Percentiles rank a stretch among this genome's conserved stretches.
Evolutionary conservation across 192 early-diverging fungal species (phyloP).

Genomic region (Neocallimastix lanati): DNA sequence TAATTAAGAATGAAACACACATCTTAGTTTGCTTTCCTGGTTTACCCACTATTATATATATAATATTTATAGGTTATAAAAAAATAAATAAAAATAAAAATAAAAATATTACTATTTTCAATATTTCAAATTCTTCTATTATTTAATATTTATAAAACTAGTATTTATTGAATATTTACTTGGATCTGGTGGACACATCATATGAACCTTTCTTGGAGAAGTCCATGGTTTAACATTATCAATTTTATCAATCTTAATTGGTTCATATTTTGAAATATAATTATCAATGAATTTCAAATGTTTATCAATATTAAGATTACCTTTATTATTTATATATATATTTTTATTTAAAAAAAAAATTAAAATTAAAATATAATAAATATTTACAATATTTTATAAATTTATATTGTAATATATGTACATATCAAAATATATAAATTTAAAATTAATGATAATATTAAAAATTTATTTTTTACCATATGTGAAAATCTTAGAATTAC

Average conservation of each 20-base stretch:
- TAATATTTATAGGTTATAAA: no score
- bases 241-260: slow-evolving; percentile 29
- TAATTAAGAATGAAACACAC: slow-evolving; percentile 50
- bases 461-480: no score
- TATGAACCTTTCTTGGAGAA: slow-evolving; percentile 19
- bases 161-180: slow-evolving; percentile 24
- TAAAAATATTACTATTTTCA: no score
- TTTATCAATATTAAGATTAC: slow-evolving; percentile 50
- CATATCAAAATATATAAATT: no score
- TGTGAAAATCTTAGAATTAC: slow-evolving; percentile 77
- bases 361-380: no score
- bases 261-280: slow-evolving; percentile 34
- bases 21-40: slow-evolving; percentile 64
- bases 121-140: no score
- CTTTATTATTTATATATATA: slow-evolving; percentile 11
- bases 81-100: no score
- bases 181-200: slow-evolving; percentile 48
- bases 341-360: no score
- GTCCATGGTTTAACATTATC: slow-evolving; percentile 10
- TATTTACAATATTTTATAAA: no score
- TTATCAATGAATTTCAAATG: slow-evolving; percentile 52
- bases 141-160: no score
- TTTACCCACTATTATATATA: slow-evolving; percentile 25
- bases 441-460: no score
- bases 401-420: no score